Evolutionary conservation across 805 yeast genomes (phyloP).

Genomic region (Candida loeiensis): DNA sequence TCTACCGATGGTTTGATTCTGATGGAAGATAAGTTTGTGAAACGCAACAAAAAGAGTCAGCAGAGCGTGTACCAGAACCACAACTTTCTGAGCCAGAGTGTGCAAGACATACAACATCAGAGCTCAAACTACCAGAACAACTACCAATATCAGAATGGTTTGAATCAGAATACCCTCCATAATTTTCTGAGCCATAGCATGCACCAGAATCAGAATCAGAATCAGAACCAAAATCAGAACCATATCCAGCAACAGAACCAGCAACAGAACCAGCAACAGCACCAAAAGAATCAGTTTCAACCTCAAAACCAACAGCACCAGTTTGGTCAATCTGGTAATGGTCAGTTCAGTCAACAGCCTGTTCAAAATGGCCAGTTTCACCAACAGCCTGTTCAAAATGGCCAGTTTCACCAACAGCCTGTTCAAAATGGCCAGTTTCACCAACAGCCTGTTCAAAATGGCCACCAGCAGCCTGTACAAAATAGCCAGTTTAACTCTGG

Average conservation of each 20-base stretch:
- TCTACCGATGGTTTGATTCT: constrained; percentile 39
- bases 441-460: not conserved
- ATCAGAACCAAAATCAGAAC: not conserved
- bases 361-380: not conserved
- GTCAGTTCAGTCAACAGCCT: not conserved
- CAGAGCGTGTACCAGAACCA: too few species aligned
- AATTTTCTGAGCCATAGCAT: not conserved
- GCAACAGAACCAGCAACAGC: too few species aligned
- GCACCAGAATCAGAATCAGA: not conserved
- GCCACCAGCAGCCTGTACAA: too few species aligned
- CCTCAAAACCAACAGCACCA: too few species aligned
- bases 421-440: not conserved
- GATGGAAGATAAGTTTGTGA: constrained; percentile 38
- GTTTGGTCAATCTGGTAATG: too few species aligned
- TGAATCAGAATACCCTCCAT: not conserved
- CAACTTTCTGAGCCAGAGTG: too few species aligned
- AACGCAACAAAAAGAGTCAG: constrained; percentile 20
- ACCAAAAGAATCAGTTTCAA: not conserved
- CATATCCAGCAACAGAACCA: not conserved
- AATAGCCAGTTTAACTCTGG: too few species aligned
- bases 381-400: not conserved
- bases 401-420: not conserved
- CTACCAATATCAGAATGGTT: too few species aligned
- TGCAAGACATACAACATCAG: too few species aligned
- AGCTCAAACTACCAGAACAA: too few species aligned